A percentile compares a stretch with the other conserved stretches of the same genome.
phyloP scores from a whole-genome alignment of 805 yeast species.

The Kregervanrija fluxuum region DNA sequence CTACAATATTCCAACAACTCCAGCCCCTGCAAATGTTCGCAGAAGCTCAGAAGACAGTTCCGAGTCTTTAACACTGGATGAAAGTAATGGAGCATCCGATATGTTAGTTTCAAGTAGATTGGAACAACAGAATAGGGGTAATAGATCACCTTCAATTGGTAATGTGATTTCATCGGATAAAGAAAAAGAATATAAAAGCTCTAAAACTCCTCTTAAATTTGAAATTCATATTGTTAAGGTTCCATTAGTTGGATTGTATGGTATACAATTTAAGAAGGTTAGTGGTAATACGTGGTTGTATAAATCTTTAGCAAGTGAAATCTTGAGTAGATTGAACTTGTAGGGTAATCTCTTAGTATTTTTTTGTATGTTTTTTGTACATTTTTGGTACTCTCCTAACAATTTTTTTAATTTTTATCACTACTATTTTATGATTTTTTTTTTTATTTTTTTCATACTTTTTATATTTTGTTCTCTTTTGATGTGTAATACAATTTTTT shows the following conservation, averaged over 20 bases:
- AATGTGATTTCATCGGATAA: background rate
- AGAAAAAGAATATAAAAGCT: slow-evolving; percentile 2
- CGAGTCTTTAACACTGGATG: slow-evolving; percentile 56
- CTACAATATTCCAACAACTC: slow-evolving; percentile 31
- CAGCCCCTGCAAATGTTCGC: slow-evolving; percentile 31
- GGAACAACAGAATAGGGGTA: slow-evolving; percentile 36
- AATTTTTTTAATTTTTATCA: too few species aligned
- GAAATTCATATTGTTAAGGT: slow-evolving; percentile 91
- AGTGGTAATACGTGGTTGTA: slow-evolving; percentile 94
- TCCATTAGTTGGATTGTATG: slow-evolving; percentile 82
- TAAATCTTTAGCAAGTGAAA: slow-evolving; percentile 82
- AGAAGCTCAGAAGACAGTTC: slow-evolving; percentile 41
- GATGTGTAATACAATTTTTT: too few species aligned
- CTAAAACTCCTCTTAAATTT: slow-evolving; percentile 66
- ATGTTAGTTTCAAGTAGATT: slow-evolving; percentile 54
- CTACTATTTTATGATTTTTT: too few species aligned
- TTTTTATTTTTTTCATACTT: too few species aligned
- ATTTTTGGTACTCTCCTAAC: too few species aligned
- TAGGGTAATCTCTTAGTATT: slow-evolving; percentile 15
- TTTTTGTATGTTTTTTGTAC: too few species aligned
- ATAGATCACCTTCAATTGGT: slow-evolving; percentile 5
- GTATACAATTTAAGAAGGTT: slow-evolving; percentile 90
- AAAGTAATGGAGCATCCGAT: slow-evolving; percentile 43
- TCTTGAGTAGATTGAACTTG: slow-evolving; percentile 63
- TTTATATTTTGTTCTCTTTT: too few species aligned